Base-by-base conservation (phyloP, 2,329 filamentous ascomycete genomes). In the Penicillium sp. region DNA sequence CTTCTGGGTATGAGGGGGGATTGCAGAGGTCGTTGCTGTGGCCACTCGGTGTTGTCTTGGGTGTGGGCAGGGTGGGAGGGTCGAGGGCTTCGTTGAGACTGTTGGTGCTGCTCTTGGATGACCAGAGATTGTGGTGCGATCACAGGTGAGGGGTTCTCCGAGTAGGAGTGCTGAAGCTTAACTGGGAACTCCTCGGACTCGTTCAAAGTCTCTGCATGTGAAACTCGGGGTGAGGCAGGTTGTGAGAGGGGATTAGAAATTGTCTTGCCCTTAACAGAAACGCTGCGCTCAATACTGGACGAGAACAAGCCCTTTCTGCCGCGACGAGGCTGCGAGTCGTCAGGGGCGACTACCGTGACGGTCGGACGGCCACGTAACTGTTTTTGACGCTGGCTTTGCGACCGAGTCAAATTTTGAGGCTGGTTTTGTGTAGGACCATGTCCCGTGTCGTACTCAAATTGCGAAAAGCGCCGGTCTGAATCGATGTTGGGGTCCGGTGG, bases 361-460 rank as follows among this genome's bases (percentile, higher is more conserved):
- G 59, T 54, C 42, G 57, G 51, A 51, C 57, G 55, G 47, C 60
- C 60, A 51, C 53, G 61, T 11, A 51, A 55, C 26, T 45, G 46
- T 36, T 59, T 58, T 47, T 64, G 62, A 44, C 65, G 63, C 18
- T 67, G 66, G 46, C 66, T 68, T 42, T 66, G 63, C 3, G 66
- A 65, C 23, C 66, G 66, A 35, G 53, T 52, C 40, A 63, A 47
- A 23, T 52, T 51, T 14, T 47, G 49, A 23, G 40, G 36, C 32
- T 49, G 49, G 2, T 30, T 43, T 19, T 44, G 50, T 16, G 26
- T 19, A 23, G 49, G 30, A 13, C 41, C 34, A n/a, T 49, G 18
- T 14, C 5, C 26, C 4, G 29, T 18, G 30, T 57, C 46, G 59
- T 60, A 53, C 55, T 52, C 50, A 18, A 42, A 41, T 52, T 47